Evolutionary conservation across 352 stramenopile genomes (phyloP), one percentile per base, ranked within the genome.

Genomic region (Pythium insidiosum): DNA sequence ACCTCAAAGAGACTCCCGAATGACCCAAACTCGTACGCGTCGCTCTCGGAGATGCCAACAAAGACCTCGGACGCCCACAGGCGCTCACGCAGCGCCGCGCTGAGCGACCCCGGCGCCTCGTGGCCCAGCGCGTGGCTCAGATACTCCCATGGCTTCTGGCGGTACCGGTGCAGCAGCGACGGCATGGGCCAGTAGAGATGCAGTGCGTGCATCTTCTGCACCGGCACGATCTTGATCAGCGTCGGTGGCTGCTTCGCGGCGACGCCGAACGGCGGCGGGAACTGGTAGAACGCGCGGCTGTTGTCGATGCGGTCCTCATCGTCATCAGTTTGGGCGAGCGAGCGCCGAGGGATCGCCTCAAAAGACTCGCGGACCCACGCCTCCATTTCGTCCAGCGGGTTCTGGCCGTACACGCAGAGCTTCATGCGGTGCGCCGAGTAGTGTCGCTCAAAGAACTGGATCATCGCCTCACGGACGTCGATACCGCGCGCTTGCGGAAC

Each of bases 361-460:
- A 80, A 84, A 3, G 53, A 64, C 25, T 66, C 52, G 2, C 44
- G 35, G 13, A 71, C 59, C 52, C 59, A 67, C 12, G 25, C 18
- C 35, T 74, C 49, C 26, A 84, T 19, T 0, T 63, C 56, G 12
- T 75, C 66, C 13, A 82, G 50, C 9, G 41, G 37, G 18, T 73
- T 26, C 18, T 66, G 34, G 13, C 63, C 58, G 22, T 59, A 56
- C 21, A 82, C 65, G 12, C 53, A 63, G 1, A 80, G 53, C 26
- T 70, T 73, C 72, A 84, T 79, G 43, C 46, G 50, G 6, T 58
- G 38, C 1, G 64, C 59, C 26, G 54, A 49, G 50, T 84, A 82
- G 50, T 78, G 56, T 2, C 47, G 41, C 11, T 55, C 3, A 31
- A 74, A 70, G 35, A 75, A 80, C 7, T 37, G 19, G n/a, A 60